Conservation (phyloP, 176 grass and related monocot genomes). For the Eleusine indica region DNA sequence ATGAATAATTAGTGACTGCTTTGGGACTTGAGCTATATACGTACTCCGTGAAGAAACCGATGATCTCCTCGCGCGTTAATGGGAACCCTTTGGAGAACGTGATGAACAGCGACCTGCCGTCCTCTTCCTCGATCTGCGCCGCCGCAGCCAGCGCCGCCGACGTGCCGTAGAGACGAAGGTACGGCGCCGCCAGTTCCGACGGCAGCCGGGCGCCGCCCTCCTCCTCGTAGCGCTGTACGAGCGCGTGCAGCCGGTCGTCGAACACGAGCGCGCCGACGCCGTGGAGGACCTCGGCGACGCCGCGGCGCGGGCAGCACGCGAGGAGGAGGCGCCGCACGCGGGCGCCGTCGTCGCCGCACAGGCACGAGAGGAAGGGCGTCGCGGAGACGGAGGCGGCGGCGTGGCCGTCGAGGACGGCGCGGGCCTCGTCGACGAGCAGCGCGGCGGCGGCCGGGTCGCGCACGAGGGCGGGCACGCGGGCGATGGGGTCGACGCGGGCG, state of each 20-base stretch:
- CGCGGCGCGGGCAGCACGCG: constrained; percentile 32
- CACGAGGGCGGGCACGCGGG: not conserved
- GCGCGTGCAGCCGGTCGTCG: constrained; percentile 46
- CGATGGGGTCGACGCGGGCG: constrained; percentile 37
- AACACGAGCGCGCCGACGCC: constrained; percentile 63
- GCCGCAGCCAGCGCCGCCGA: no score
- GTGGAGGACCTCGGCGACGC: constrained; percentile 31
- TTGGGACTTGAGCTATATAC: constrained; percentile 33
- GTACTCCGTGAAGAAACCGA: constrained; percentile 71
- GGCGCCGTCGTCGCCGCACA: constrained; percentile 5
- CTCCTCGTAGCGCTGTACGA: constrained; percentile 50
- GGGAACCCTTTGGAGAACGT: constrained; percentile 82
- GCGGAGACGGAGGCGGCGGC: not conserved
- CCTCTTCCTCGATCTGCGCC: not conserved
- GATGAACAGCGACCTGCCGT: constrained; percentile 71
- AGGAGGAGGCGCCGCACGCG: constrained; percentile 38
- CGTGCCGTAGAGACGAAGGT: not conserved
- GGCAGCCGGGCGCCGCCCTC: constrained; percentile 14
- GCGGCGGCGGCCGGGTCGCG: constrained; percentile 31
- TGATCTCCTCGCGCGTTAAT: constrained; percentile 61
- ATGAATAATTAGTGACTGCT: constrained; percentile 4
- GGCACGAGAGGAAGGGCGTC: constrained; percentile 16
- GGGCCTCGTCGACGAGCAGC: constrained; percentile 52
- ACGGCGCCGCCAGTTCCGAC: constrained; percentile 33
- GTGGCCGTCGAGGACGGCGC: constrained; percentile 40